A percentile compares a stretch with the other conserved stretches of the same genome.
phyloP scores from a whole-genome alignment of 768 basidiomycete genomes.

The Arthromyces matolae region DNA sequence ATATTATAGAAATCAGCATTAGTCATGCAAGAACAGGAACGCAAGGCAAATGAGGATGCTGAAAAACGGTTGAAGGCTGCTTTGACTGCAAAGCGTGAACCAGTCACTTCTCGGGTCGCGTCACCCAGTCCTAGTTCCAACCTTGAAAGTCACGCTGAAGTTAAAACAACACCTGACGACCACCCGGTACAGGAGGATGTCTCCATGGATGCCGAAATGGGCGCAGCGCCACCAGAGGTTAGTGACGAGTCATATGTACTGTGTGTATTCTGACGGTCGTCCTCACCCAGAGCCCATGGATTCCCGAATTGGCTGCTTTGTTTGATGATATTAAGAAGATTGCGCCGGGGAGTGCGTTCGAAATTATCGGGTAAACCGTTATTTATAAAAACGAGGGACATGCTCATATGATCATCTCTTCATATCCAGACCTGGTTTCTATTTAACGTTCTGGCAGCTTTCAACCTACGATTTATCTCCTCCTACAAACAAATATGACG shows the following conservation, averaged over 20 bases:
- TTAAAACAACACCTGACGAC: conserved; percentile 25
- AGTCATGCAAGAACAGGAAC: conserved; percentile 64
- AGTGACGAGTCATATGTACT: conserved; percentile 14
- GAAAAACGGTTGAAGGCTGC: conserved; percentile 82
- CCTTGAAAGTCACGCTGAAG: conserved; percentile 23
- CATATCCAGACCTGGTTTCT: conserved; percentile 76
- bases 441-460: conserved; percentile 95
- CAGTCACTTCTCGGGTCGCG: conserved; percentile 57
- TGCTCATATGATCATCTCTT: conserved; percentile 8
- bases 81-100: conserved; percentile 74
- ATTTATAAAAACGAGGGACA: conserved; percentile 1
- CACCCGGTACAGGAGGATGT: conserved; percentile 36
- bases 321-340: conserved; percentile 77
- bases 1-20: conserved; percentile 52
- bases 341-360: conserved; percentile 59
- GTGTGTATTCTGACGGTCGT: not conserved
- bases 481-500: conserved; percentile 74
- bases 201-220: conserved; percentile 51
- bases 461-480: conserved; percentile 86
- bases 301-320: conserved; percentile 64
- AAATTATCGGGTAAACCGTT: conserved; percentile 64
- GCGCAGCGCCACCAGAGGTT: conserved; percentile 36
- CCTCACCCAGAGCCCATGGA: conserved; percentile 66
- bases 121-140: conserved; percentile 47
- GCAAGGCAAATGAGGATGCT: conserved; percentile 66